These are phyloP conservation scores for Stemphylium lycopersici DNA, from an alignment of 2,329 filamentous ascomycete genomes.

Conservation along the genomic window DNA sequence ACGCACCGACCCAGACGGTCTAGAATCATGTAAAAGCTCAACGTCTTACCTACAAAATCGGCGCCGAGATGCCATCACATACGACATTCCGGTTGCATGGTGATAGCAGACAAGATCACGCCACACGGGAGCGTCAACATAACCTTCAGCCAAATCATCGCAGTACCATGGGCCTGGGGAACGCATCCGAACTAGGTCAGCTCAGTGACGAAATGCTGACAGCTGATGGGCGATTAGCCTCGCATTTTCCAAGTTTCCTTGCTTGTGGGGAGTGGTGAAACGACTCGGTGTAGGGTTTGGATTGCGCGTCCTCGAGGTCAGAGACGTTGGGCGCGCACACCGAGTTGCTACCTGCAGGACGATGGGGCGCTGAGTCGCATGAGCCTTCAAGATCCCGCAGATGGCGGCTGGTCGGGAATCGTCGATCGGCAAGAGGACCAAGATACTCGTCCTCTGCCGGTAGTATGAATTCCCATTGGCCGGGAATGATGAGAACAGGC, in stretches of 20 bases:
- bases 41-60: too few species aligned
- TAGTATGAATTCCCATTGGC: constrained; percentile 9
- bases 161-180: background rate
- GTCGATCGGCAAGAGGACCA: constrained; percentile 9
- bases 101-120: background rate
- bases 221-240: background rate
- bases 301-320: background rate
- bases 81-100: background rate
- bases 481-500: background rate
- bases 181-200: background rate
- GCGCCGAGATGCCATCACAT: background rate
- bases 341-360: background rate
- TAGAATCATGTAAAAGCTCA: too few species aligned
- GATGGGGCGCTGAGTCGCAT: constrained; percentile 4
- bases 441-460: background rate
- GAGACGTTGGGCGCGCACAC: background rate
- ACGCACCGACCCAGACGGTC: too few species aligned
- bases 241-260: background rate
- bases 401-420: constrained; percentile 16
- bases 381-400: constrained; percentile 17
- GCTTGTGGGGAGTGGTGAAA: background rate
- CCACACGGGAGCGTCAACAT: background rate
- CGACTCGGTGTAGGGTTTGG: background rate
- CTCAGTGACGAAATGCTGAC: background rate
- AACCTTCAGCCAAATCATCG: background rate